Evolutionary conservation across 2,329 filamentous ascomycete genomes (phyloP).

Genomic region (Apiospora rasikravindrae): DNA sequence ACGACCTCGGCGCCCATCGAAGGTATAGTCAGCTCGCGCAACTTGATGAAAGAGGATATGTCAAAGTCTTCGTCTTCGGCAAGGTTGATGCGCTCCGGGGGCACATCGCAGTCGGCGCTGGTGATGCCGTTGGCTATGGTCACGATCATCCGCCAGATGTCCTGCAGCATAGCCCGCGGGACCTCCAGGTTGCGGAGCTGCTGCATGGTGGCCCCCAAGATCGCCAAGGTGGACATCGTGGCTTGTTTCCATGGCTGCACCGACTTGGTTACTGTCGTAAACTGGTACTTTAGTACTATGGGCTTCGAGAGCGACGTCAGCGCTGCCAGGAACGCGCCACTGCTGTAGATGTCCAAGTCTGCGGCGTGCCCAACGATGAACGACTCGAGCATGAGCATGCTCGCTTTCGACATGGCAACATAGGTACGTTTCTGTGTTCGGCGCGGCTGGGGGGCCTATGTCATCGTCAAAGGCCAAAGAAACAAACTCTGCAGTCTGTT

Average conservation of each 20-base stretch:
- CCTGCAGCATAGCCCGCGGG: slow-evolving; percentile 51
- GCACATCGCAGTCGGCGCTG: slow-evolving; percentile 62
- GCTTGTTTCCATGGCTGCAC: slow-evolving; percentile 80
- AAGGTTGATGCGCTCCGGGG: slow-evolving; percentile 54
- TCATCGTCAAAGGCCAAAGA: slow-evolving; percentile 67
- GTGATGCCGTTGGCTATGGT: slow-evolving; percentile 72
- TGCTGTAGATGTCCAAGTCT: slow-evolving; percentile 71
- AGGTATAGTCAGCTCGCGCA: slow-evolving; percentile 76
- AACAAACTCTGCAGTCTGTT: slow-evolving; percentile 72
- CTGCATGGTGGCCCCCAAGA: slow-evolving; percentile 70
- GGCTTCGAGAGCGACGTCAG: slow-evolving; percentile 72
- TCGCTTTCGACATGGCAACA: slow-evolving; percentile 84
- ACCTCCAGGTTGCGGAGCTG: slow-evolving; percentile 58
- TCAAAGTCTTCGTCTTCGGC: slow-evolving; percentile 80
- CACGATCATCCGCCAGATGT: slow-evolving; percentile 74
- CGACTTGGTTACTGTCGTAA: slow-evolving; percentile 72
- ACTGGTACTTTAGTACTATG: slow-evolving; percentile 81
- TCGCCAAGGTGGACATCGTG: slow-evolving; percentile 70
- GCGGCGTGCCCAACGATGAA: slow-evolving; percentile 64
- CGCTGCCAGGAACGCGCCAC: slow-evolving; percentile 68
- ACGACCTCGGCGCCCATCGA: slow-evolving; percentile 70
- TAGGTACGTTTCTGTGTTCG: slow-evolving; percentile 72
- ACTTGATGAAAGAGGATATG: slow-evolving; percentile 70
- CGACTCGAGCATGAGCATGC: slow-evolving; percentile 72
- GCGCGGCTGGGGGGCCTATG: slow-evolving; percentile 41